These are phyloP conservation scores for Teratosphaeriaceae sp. DNA, from an alignment of 2,329 filamentous ascomycete species.

Conservation along the genomic window DNA sequence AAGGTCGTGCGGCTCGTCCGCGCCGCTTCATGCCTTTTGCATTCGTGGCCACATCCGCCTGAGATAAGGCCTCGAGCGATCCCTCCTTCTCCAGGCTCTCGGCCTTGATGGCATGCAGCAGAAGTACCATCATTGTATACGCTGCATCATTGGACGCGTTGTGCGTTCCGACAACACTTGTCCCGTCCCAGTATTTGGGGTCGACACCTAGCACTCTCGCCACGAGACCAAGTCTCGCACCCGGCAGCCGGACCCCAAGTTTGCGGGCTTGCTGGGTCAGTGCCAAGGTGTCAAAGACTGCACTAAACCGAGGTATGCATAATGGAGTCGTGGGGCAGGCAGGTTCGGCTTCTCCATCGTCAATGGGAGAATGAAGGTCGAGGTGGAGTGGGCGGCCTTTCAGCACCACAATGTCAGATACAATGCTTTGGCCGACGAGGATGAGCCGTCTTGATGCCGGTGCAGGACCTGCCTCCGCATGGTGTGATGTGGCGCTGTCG, in stretches of 20 bases:
- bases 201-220: conserved; percentile 57
- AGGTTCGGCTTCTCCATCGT: background rate
- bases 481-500: background rate
- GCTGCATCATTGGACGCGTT: conserved; percentile 29
- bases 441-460: background rate
- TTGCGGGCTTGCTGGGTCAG: conserved; percentile 9
- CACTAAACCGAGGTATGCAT: conserved; percentile 32
- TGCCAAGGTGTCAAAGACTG: conserved; percentile 49
- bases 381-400: conserved; percentile 37
- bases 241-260: conserved; percentile 7
- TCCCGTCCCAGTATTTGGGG: conserved; percentile 31
- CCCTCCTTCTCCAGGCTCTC: background rate
- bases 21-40: too few relatives aligned
- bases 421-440: conserved; percentile 67
- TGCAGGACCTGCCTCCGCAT: too few relatives aligned
- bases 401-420: conserved; percentile 60
- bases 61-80: background rate
- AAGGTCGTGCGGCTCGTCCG: too few relatives aligned
- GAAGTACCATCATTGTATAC: conserved; percentile 23
- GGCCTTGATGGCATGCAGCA: conserved; percentile 13
- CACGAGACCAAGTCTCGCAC: conserved; percentile 55
- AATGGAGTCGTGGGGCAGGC: background rate
- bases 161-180: conserved; percentile 41
- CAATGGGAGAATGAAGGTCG: conserved; percentile 13
- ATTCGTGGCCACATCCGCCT: too few relatives aligned